Evolutionary conservation across 345 rosid species (phyloP).

Genomic region (Clarkia xantiana): DNA sequence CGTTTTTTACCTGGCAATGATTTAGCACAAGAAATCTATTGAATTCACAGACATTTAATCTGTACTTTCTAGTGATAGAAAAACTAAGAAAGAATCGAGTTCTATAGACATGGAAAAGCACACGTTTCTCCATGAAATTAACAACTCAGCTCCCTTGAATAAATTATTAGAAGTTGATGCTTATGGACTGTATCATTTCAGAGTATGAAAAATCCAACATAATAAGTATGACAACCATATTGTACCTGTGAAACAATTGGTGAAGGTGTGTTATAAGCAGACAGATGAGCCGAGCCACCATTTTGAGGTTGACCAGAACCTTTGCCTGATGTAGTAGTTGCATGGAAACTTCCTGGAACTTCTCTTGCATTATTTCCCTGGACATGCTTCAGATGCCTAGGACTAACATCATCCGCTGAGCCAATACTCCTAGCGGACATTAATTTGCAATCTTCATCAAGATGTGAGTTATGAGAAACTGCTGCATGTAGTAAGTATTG

Average conservation of each 20-base stretch:
- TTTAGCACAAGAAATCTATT: too few species aligned
- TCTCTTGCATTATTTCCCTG: conserved; percentile 65
- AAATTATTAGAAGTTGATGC: too few species aligned
- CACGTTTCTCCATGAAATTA: too few species aligned
- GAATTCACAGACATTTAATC: too few species aligned
- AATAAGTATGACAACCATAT: too few species aligned
- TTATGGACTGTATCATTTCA: too few species aligned
- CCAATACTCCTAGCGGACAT: conserved; percentile 24
- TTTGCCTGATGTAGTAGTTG: conserved; percentile 22
- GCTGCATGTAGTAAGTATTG: conserved; percentile 44
- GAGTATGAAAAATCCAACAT: too few species aligned
- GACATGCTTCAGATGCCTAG: conserved; percentile 51
- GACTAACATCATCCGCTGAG: conserved; percentile 46
- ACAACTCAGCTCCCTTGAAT: too few species aligned
- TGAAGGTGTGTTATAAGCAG: conserved; percentile 82
- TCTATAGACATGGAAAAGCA: too few species aligned
- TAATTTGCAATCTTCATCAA: conserved; percentile 43
- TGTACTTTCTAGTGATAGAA: too few species aligned
- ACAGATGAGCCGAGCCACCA: conserved; percentile 48
- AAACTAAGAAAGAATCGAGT: too few species aligned
- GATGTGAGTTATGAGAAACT: conserved; percentile 26
- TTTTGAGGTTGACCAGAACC: conserved; percentile 45
- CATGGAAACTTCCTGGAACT: conserved; percentile 51
- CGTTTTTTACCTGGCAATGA: too few species aligned
- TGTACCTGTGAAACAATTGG: conserved; percentile 74